Conservation (phyloP, 164 flowering plant genomes). For the Chimonanthus salicifolius region DNA sequence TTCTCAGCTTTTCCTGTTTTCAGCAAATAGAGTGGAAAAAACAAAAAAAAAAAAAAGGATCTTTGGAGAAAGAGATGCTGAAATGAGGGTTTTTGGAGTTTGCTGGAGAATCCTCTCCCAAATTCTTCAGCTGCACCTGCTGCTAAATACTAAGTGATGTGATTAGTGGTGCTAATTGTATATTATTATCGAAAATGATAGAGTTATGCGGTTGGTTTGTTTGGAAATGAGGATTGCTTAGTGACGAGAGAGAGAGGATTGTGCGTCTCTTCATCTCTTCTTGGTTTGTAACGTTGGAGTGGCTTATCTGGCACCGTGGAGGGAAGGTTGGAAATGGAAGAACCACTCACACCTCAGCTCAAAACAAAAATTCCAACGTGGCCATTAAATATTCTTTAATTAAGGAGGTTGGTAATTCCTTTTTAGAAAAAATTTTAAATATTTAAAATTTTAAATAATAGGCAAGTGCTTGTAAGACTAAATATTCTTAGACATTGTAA, state of each 20-base stretch:
- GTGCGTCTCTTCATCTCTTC: neutral
- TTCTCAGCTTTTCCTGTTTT: too few relatives aligned
- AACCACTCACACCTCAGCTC: slow-evolving; percentile 3
- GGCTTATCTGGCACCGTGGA: neutral
- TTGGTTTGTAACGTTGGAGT: neutral
- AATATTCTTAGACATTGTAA: too few relatives aligned
- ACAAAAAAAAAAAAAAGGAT: too few relatives aligned
- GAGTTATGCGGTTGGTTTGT: neutral
- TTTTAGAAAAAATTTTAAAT: too few relatives aligned
- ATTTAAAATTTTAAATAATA: too few relatives aligned
- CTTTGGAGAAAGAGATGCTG: slow-evolving; percentile 15
- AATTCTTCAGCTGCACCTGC: neutral
- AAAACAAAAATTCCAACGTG: too few relatives aligned
- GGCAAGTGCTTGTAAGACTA: too few relatives aligned
- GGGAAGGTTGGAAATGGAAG: slow-evolving; percentile 10
- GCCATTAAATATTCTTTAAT: too few relatives aligned
- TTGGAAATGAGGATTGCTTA: neutral
- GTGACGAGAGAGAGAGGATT: neutral
- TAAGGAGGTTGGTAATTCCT: too few relatives aligned
- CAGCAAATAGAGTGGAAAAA: too few relatives aligned
- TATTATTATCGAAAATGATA: neutral
- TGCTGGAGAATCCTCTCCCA: neutral
- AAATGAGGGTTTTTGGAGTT: slow-evolving; percentile 13
- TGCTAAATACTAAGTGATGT: neutral
- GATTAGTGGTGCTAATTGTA: neutral